Base-by-base conservation (phyloP, 371 early-diverging fungal species). In the Zancudomyces culisetae region DNA sequence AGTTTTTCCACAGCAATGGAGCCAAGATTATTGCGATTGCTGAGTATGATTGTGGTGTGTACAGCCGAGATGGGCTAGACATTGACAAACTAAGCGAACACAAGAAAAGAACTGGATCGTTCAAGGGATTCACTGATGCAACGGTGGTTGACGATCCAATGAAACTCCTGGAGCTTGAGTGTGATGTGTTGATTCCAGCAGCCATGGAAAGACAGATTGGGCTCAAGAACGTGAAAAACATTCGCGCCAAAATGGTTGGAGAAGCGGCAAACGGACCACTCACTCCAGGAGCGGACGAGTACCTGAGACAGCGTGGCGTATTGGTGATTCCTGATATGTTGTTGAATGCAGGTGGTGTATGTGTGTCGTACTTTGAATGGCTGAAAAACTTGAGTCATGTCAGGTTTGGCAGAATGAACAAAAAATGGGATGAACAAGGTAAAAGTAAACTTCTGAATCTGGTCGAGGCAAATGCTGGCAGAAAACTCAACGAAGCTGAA, bases 201-300 rank as follows among this genome's bases (percentile, higher is more conserved):
- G 88, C 90, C 18, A 72, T 89, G 18, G 90, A 89, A 62, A 80
- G 84, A 46, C 87, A 88, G 66, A 85, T 89, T 51, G 82, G 82
- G 51, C 64, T 81, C 56, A 70, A 71, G 54, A 89, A 89, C 60
- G 85, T 76, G 6, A 63, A 72, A 62, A 71, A 72, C 51, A 78
- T 89, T 63, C 77, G 79, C 61, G 90, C 90, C 60, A 89, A 89
- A 74, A 53, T 89, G 26, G 73, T 89, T 51, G 87, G 83, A 61
- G 89, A 89, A 63, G 89, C 79, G 23, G 89, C 89, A 55, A 89
- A 89, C 65, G 89, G 89, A 13, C 88, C 88, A 1, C 65, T 81
- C 4, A 89, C 89, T 0, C 87, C 87, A 10, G 81, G 55, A 43
- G 89, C 82, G 26, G 81, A 88, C 58, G 79, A 78, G 27, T 63